Conservation (phyloP, 2,329 filamentous ascomycete genomes). For the Blastomyces gilchristii region DNA sequence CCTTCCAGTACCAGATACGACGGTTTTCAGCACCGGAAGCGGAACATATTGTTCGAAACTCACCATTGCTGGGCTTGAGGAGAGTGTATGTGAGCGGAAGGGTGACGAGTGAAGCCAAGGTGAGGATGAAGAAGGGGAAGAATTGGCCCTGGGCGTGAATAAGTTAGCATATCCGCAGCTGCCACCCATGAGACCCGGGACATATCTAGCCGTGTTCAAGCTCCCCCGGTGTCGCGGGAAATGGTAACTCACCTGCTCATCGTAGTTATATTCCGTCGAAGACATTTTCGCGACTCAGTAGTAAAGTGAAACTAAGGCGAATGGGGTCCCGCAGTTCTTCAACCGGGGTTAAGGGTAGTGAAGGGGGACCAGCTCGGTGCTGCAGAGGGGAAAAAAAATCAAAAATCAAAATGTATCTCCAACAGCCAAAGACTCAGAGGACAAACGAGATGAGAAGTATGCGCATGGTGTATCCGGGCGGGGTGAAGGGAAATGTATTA, state of each 20-base stretch:
- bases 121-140: slow-evolving; percentile 98
- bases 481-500: background rate
- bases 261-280: slow-evolving; percentile 95
- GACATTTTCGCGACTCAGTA: slow-evolving; percentile 42
- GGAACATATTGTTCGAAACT: slow-evolving; percentile 14
- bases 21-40: background rate
- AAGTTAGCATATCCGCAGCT: slow-evolving; percentile 10
- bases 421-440: background rate
- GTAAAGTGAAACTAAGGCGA: background rate
- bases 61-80: slow-evolving; percentile 63
- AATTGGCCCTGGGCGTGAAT: slow-evolving; percentile 62
- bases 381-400: background rate
- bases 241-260: slow-evolving; percentile 59
- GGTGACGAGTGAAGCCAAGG: slow-evolving; percentile 75
- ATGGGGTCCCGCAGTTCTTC: background rate
- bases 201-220: background rate
- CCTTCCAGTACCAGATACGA: slow-evolving; percentile 4
- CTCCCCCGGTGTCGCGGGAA: background rate
- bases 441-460: too few species aligned
- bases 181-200: background rate
- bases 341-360: background rate
- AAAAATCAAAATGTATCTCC: background rate
- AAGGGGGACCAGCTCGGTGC: background rate
- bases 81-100: slow-evolving; percentile 83
- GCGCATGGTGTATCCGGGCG: background rate